A percentile compares a stretch with the other conserved stretches of the same genome.
Conservation (phyloP, 106 monocot genomes). For the Triglochin maritima region DNA sequence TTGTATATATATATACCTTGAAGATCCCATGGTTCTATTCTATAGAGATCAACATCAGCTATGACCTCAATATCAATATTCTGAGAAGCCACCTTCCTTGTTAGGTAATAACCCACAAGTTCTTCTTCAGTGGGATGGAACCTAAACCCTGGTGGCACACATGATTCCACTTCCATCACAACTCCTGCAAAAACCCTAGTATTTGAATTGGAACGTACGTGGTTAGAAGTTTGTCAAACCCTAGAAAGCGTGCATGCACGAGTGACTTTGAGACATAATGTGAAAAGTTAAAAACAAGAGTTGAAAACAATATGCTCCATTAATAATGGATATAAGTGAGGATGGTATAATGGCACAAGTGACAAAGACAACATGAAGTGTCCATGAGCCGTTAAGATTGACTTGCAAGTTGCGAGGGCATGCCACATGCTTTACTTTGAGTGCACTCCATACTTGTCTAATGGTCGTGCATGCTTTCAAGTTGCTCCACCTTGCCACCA, state of each 20-base stretch:
- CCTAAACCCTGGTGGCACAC: constrained; percentile 91
- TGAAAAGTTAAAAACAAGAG: not conserved
- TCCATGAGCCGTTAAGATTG: constrained; percentile 20
- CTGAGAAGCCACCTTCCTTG: constrained; percentile 58
- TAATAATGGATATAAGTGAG: not conserved
- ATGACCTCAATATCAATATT: constrained; percentile 82
- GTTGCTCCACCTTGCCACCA: not conserved
- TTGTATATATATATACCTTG: constrained; percentile 31
- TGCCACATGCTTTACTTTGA: constrained; percentile 24
- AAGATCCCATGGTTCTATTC: constrained; percentile 95
- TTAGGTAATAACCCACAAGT: constrained; percentile 90
- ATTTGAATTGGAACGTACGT: not conserved
- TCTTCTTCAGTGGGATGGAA: constrained; percentile 97
- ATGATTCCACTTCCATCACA: constrained; percentile 62
- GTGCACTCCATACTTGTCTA: constrained; percentile 30
- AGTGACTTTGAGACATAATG: not conserved
- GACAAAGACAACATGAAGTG: not conserved
- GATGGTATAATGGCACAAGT: not conserved
- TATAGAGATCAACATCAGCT: constrained; percentile 73
- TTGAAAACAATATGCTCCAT: not conserved
- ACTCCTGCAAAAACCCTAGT: constrained; percentile 14
- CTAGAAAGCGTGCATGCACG: not conserved
- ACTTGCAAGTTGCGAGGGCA: constrained; percentile 32
- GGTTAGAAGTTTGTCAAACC: not conserved
- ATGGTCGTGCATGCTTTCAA: not conserved